These are phyloP conservation scores for Westerdykella sp. DNA, from an alignment of 2,329 filamentous ascomycete species.

Conservation along the genomic window DNA sequence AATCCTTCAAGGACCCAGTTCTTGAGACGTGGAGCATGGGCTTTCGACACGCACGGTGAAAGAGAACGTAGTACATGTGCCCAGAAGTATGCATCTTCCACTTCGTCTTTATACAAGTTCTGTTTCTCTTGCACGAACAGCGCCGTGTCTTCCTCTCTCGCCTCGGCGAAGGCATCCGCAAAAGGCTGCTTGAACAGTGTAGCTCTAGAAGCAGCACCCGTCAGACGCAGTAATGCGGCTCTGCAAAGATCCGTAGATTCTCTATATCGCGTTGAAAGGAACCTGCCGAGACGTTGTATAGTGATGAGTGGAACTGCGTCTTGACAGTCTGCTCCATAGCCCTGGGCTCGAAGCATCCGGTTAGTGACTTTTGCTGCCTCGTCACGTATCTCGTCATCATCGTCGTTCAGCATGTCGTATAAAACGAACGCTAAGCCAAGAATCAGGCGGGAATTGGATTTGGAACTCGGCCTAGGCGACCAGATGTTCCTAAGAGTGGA, in stretches of 20 bases:
- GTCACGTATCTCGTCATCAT: constrained; percentile 82
- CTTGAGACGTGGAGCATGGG: constrained; percentile 16
- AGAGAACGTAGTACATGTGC: constrained; percentile 43
- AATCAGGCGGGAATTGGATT: constrained; percentile 5
- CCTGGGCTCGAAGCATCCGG: constrained; percentile 38
- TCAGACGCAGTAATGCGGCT: constrained; percentile 37
- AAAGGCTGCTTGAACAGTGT: constrained; percentile 10
- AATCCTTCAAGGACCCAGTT: constrained; percentile 52
- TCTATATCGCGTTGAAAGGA: constrained; percentile 31
- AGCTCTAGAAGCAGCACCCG: constrained; percentile 17
- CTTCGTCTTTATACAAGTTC: constrained; percentile 85
- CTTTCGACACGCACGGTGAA: constrained; percentile 14
- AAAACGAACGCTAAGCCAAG: constrained; percentile 42
- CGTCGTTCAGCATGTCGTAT: constrained; percentile 56
- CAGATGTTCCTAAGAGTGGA: constrained; percentile 35
- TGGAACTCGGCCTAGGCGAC: constrained; percentile 9
- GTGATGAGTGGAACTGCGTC: constrained; percentile 47
- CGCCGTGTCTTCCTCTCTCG: constrained; percentile 50
- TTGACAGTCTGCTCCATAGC: constrained; percentile 6
- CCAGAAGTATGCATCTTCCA: constrained; percentile 70
- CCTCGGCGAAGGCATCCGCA: constrained; percentile 20
- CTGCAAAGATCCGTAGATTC: constrained; percentile 28
- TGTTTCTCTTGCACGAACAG: constrained; percentile 88
- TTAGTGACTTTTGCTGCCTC: constrained; percentile 50
- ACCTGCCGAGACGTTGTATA: constrained; percentile 34